Base-by-base conservation (phyloP, 306 rosid genomes). In the Betula pendula region DNA sequence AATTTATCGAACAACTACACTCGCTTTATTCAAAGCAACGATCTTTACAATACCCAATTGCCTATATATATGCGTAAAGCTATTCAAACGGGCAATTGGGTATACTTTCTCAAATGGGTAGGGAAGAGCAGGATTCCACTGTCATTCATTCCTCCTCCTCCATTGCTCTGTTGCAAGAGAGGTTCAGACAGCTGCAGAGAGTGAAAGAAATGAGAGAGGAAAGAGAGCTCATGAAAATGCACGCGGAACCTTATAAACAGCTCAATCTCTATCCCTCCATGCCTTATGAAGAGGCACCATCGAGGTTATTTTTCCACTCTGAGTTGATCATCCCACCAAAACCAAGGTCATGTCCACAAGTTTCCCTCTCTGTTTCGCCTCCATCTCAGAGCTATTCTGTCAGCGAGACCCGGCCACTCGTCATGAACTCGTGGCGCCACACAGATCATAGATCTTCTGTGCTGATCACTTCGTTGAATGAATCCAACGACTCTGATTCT, bases 131-230 rank as follows among this genome's bases (percentile, higher is more conserved):
- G 7, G 87, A 85, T 38, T 68, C 75, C 13, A 68, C 77, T 27
- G 77, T 62, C 33, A 79, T 79, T 80, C 85, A 71, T 77, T 92
- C 97, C 70, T 92, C 99, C 72, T 92, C 97, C 70, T 92, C 99
- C 72, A 88, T 93, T 83, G 90, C 91, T 75, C 81, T 96, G 45
- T 80, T 96, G 56, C 99, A 92, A 84, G 96, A 96, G 86, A 91
- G 98, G 81, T 96, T 96, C 62, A 86, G 91, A 70, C 86, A 91
- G 74, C 65, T 96, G 31, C 89, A 92, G 79, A 96, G 91, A 87
- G 92, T 81, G 77, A 96, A 91, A 80, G 91, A 90, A 75, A 90
- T 92, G 94, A 92, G 99, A 49, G 90, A 92, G 48, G 94, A 91
- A 68, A 89, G 81, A 75, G 94, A 88, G 89, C 85, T 86, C 27